These are phyloP conservation scores for Beverwykella pulmonaria DNA, from an alignment of 495 filamentous ascomycete genomes.

Conservation along the genomic window DNA sequence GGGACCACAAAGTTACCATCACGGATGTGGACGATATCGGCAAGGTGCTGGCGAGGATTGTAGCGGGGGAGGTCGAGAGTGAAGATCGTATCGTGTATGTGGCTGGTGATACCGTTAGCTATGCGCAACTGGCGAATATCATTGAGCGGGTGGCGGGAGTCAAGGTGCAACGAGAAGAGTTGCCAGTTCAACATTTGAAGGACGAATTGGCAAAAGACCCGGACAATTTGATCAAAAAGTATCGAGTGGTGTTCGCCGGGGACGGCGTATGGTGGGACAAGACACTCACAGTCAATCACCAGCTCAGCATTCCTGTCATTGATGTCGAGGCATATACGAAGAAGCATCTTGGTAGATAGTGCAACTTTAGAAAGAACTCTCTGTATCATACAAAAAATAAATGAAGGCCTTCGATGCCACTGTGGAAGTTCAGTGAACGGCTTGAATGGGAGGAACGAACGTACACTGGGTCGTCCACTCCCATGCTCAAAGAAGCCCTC, in stretches of 20 bases:
- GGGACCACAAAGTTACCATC: conserved; percentile 60
- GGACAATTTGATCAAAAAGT: conserved; percentile 57
- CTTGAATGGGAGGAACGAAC: not conserved
- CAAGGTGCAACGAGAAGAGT: conserved; percentile 51
- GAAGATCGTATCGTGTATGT: conserved; percentile 52
- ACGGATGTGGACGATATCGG: conserved; percentile 64
- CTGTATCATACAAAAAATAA: not conserved
- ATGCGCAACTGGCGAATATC: conserved; percentile 54
- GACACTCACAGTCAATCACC: conserved; percentile 35
- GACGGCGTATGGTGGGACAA: conserved; percentile 62
- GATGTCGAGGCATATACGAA: conserved; percentile 26
- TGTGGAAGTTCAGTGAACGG: not conserved
- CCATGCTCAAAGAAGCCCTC: not conserved
- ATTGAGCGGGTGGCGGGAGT: conserved; percentile 50
- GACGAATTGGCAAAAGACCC: conserved; percentile 51
- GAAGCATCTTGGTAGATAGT: conserved; percentile 1
- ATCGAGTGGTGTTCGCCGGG: conserved; percentile 63
- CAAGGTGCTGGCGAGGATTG: conserved; percentile 56
- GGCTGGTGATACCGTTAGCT: conserved; percentile 62
- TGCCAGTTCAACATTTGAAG: conserved; percentile 48
- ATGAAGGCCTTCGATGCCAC: not conserved
- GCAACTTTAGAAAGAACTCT: not conserved
- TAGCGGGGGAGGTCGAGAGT: conserved; percentile 43
- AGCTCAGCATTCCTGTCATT: conserved; percentile 13
- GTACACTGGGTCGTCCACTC: not conserved